Percentiles rank a stretch among this genome's conserved stretches.
Evolutionary conservation across 140 eudicot species (phyloP).

Genomic region (Oenanthe javanica): DNA sequence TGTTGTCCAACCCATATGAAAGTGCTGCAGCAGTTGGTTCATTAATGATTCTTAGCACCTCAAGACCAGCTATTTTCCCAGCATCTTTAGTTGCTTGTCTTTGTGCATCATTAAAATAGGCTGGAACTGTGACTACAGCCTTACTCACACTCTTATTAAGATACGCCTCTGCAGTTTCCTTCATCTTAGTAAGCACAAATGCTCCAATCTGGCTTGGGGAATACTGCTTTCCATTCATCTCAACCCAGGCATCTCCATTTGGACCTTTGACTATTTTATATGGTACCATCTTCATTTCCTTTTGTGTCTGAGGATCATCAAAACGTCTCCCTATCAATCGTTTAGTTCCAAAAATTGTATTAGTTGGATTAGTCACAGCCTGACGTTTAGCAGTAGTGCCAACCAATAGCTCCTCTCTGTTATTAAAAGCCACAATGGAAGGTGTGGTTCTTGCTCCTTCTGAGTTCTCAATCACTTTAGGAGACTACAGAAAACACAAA

Average conservation of each 20-base stretch:
- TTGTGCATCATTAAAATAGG: conserved; percentile 14
- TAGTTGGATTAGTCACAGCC: conserved; percentile 15
- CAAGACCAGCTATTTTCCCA: conserved; percentile 12
- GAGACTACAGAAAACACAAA: conserved; percentile 1
- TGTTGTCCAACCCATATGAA: conserved; percentile 13
- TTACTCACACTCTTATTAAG: conserved; percentile 12
- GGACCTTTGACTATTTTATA: conserved; percentile 13
- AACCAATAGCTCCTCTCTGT: conserved; percentile 13
- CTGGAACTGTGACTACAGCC: conserved; percentile 12
- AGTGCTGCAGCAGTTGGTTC: conserved; percentile 17
- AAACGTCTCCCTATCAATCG: conserved; percentile 12
- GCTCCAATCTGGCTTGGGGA: conserved; percentile 15
- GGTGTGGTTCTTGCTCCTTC: conserved; percentile 16
- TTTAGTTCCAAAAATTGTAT: conserved; percentile 2
- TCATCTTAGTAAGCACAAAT: conserved; percentile 15
- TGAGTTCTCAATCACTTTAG: conserved; percentile 11
- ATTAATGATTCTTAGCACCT: conserved; percentile 11
- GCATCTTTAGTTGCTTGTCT: conserved; percentile 16
- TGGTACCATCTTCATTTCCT: conserved; percentile 14
- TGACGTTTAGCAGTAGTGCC: conserved; percentile 14
- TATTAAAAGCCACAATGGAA: conserved; percentile 11
- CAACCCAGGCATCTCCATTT: conserved; percentile 16
- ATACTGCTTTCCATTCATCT: conserved; percentile 12
- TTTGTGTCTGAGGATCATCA: conserved; percentile 13
- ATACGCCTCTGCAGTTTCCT: conserved; percentile 12